Evolutionary conservation across 108 stramenopile genomes (phyloP), one percentile per base, ranked within the genome.

Genomic region (Nitzschia sp.): DNA sequence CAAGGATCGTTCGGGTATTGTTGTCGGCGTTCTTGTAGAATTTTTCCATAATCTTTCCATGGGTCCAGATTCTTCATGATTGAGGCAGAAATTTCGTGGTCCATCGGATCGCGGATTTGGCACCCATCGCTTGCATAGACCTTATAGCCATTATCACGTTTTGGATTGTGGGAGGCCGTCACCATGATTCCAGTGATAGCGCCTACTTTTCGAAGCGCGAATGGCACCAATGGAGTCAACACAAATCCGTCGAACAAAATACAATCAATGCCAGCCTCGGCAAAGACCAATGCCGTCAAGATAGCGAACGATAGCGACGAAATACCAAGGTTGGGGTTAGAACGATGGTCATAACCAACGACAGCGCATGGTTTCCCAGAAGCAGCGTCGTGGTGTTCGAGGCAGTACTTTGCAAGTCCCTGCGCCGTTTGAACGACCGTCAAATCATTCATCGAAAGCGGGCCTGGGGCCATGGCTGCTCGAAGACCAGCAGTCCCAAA

Each of bases 111-210:
- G 57, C 95, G 90, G 31, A 99, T 97, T 75, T 99, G 98, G 73
- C 93, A 92, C 9, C 87, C 98, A 78, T 98, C 90, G 1, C 56
- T 82, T 89, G 97, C 97, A 82, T 98, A 99, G 0, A 99, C 93
- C 73, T 99, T 99, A 82, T 95, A 97, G 3, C 98, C 98, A 76
- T 93, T 76, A 77, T 99, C 98, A 27, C 82, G 73, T 60, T 95
- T 96, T 0, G 98, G 98, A 83, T 99, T 99, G 83, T 99, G 98
- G n/a, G 91, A 93, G 0, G 97, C 97, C 2, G 98, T 99, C 2
- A 98, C 91, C 98, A 99, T 99, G 45, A 98, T 84, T 15, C 98
- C 98, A 30, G 88, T 89, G n/a, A 81, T 67, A 0, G 94, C 91
- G 42, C 51, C 55, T 11, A 66, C 5, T 36, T 79, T 42, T 42